Percentiles rank a stretch among this genome's conserved stretches.
Evolutionary conservation across 768 basidiomycete species (phyloP).

Genomic region (Pisolithus sp.): DNA sequence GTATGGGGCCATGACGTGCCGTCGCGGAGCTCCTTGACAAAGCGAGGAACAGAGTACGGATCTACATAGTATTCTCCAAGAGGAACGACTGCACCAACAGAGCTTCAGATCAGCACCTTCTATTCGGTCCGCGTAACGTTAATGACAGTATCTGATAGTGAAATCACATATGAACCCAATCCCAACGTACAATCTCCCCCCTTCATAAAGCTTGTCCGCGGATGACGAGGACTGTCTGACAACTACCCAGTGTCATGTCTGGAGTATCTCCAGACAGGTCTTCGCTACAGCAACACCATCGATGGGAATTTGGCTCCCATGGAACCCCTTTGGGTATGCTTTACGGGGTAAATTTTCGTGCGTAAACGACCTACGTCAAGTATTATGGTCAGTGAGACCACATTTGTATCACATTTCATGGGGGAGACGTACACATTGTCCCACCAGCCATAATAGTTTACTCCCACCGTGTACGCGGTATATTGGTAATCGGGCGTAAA

Average conservation of each 20-base stretch:
- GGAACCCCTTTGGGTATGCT: conserved; percentile 83
- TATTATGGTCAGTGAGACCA: background rate
- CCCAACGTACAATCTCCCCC: too few species aligned
- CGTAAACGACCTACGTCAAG: conserved; percentile 54
- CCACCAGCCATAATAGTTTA: conserved; percentile 86
- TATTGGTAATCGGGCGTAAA: conserved; percentile 86
- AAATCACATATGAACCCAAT: too few species aligned
- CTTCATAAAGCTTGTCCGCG: too few species aligned
- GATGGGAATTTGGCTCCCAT: conserved; percentile 80
- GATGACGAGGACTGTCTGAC: too few species aligned
- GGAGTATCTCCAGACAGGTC: conserved; percentile 45
- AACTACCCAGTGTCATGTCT: background rate
- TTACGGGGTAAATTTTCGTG: conserved; percentile 63
- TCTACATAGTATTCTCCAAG: too few species aligned
- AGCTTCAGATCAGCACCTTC: too few species aligned
- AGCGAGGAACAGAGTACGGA: too few species aligned
- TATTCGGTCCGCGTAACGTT: too few species aligned
- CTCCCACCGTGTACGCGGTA: conserved; percentile 71
- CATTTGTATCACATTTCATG: background rate
- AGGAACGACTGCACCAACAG: too few species aligned
- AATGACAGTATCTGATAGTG: too few species aligned
- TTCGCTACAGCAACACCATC: conserved; percentile 64
- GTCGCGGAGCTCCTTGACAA: too few species aligned
- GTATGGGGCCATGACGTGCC: too few species aligned
- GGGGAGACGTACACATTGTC: conserved; percentile 44